phyloP scores from a whole-genome alignment of 2,329 filamentous ascomycete genomes.

The Cercospora sesami region DNA sequence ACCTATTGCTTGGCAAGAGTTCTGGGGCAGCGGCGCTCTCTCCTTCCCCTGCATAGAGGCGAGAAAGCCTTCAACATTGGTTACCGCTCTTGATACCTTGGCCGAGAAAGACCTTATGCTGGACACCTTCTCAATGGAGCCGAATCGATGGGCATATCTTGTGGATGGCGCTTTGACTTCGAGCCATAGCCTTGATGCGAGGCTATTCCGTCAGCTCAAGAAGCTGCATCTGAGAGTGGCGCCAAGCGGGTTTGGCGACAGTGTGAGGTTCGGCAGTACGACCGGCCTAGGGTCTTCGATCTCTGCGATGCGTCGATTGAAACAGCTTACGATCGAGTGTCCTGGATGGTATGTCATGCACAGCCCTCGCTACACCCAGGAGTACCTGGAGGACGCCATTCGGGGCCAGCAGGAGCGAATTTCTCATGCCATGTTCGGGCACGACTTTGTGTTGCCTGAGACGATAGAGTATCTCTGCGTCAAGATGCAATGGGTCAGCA shows the following conservation, averaged over 20 bases:
- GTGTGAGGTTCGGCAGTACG: not conserved
- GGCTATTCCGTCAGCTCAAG: not conserved
- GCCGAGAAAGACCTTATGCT: not conserved
- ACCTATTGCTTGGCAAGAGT: not conserved
- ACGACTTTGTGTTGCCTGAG: not conserved
- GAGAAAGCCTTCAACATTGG: not conserved
- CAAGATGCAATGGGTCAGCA: not conserved
- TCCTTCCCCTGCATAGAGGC: not conserved
- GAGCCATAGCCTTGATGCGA: not conserved
- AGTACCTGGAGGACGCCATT: not conserved
- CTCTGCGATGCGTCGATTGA: not conserved
- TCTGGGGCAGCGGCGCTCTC: not conserved
- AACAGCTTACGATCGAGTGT: not conserved
- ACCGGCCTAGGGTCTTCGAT: not conserved
- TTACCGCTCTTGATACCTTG: not conserved
- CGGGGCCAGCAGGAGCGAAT: not conserved
- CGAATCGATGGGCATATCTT: not conserved
- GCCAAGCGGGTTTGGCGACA: not conserved
- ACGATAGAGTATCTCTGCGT: not conserved
- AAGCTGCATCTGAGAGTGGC: not conserved
- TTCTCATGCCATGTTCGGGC: not conserved
- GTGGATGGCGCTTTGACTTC: not conserved
- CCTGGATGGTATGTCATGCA: not conserved
- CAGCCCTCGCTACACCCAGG: not conserved
- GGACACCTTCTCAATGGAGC: not conserved